Evolutionary conservation across 2,329 filamentous ascomycete species (phyloP).

Genomic region (Penicillium verrucosum): DNA sequence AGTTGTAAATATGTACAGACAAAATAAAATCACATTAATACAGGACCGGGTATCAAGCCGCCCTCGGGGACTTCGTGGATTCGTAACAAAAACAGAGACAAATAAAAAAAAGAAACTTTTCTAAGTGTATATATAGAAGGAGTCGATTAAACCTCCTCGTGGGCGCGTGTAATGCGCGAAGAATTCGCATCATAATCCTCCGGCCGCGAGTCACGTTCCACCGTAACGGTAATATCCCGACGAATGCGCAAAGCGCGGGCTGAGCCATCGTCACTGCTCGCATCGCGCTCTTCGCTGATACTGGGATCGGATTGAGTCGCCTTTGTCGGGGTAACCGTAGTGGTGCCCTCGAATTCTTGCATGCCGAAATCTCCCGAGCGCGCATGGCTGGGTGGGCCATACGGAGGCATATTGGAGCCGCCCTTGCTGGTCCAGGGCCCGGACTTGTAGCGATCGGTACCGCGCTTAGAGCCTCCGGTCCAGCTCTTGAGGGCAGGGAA

Average conservation of each 20-base stretch:
- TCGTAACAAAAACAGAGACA: constrained; percentile 3
- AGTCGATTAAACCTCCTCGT: constrained; percentile 15
- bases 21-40: background rate
- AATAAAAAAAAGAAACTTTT: background rate
- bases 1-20: constrained; percentile 15
- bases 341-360: constrained; percentile 30
- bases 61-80: constrained; percentile 12
- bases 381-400: constrained; percentile 28
- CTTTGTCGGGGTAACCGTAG: constrained; percentile 28
- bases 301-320: constrained; percentile 27
- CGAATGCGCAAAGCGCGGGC: constrained; percentile 38
- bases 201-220: constrained; percentile 19
- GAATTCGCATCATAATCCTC: constrained; percentile 11
- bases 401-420: constrained; percentile 24
- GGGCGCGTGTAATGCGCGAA: constrained; percentile 8
- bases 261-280: constrained; percentile 37
- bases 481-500: constrained; percentile 45
- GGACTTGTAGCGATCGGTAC: constrained; percentile 34
- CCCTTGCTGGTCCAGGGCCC: constrained; percentile 33
- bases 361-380: constrained; percentile 31
- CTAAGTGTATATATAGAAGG: background rate
- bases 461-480: constrained; percentile 38
- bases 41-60: constrained; percentile 17
- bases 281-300: constrained; percentile 29
- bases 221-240: constrained; percentile 40